These are phyloP conservation scores for Stromatinia cepivora DNA, from an alignment of 2,329 filamentous ascomycete genomes.

Conservation along the genomic window DNA sequence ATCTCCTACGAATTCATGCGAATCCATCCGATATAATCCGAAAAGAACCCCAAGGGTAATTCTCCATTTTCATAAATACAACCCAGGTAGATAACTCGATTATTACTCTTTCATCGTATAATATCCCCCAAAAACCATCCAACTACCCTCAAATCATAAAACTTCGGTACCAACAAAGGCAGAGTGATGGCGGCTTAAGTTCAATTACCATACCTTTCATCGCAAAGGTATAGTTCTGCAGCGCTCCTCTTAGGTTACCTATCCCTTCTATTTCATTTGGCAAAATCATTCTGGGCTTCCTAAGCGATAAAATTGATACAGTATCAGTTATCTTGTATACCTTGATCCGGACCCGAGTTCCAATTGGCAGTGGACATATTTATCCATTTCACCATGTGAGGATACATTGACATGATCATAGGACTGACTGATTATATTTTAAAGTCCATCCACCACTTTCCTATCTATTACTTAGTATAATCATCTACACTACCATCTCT, in stretches of 20 bases:
- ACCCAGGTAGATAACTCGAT: background rate
- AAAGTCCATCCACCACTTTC: background rate
- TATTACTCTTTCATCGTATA: background rate
- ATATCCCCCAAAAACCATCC: background rate
- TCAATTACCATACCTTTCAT: background rate
- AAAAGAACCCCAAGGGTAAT: background rate
- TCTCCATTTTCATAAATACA: background rate
- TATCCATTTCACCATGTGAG: background rate
- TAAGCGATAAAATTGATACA: background rate
- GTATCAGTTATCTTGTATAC: background rate
- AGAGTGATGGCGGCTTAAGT: background rate
- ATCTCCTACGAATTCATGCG: background rate
- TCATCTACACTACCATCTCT: constrained; percentile 33
- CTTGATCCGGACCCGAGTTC: background rate
- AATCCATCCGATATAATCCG: background rate
- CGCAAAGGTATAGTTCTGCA: background rate
- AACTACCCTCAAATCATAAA: background rate
- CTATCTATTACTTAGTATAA: constrained; percentile 27
- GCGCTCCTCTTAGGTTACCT: background rate
- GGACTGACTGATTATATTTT: constrained; percentile 3
- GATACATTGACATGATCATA: background rate
- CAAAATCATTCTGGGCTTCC: background rate
- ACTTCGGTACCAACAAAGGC: background rate
- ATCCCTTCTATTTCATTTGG: background rate
- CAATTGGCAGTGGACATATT: no score